phyloP scores from a whole-genome alignment of 768 basidiomycete genomes.

The Boletus reticulatus region DNA sequence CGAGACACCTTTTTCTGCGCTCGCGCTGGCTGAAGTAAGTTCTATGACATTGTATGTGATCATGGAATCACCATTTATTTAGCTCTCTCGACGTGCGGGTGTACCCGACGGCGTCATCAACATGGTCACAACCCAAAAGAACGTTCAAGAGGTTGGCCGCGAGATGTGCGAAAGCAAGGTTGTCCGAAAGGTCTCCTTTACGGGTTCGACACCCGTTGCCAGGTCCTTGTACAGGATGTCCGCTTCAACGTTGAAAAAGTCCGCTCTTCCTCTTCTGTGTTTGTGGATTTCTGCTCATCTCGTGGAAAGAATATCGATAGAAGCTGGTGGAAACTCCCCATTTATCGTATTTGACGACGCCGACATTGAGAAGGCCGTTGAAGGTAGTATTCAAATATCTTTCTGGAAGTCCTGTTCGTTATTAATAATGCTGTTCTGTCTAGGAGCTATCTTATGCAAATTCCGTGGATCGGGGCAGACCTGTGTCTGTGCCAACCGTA shows the following conservation, averaged over 20 bases:
- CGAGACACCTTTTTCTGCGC: slow-evolving; percentile 90
- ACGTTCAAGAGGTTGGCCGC: slow-evolving; percentile 83
- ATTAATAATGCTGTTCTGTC: neutral
- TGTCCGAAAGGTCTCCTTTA: slow-evolving; percentile 90
- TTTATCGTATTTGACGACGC: slow-evolving; percentile 98
- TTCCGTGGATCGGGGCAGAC: slow-evolving; percentile 84
- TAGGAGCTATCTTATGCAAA: slow-evolving; percentile 73
- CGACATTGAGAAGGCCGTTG: slow-evolving; percentile 88
- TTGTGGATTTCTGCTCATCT: neutral
- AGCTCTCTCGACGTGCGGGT: slow-evolving; percentile 88
- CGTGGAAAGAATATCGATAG: slow-evolving; percentile 56
- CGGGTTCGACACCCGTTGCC: slow-evolving; percentile 82
- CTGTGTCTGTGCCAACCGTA: slow-evolving; percentile 85
- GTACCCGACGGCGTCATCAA: slow-evolving; percentile 95
- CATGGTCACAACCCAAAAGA: slow-evolving; percentile 83
- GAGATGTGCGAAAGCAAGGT: slow-evolving; percentile 89
- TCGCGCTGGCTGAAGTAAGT: slow-evolving; percentile 85
- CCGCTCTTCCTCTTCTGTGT: slow-evolving; percentile 12
- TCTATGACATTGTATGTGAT: neutral
- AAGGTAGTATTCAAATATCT: slow-evolving; percentile 43
- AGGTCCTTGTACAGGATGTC: slow-evolving; percentile 73
- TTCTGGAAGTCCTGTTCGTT: neutral
- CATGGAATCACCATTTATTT: neutral
- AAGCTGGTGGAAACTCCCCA: slow-evolving; percentile 93
- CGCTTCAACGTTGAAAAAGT: slow-evolving; percentile 82